These are phyloP conservation scores for Boletus subcaerulescens DNA, from an alignment of 768 basidiomycete species.

Conservation along the genomic window DNA sequence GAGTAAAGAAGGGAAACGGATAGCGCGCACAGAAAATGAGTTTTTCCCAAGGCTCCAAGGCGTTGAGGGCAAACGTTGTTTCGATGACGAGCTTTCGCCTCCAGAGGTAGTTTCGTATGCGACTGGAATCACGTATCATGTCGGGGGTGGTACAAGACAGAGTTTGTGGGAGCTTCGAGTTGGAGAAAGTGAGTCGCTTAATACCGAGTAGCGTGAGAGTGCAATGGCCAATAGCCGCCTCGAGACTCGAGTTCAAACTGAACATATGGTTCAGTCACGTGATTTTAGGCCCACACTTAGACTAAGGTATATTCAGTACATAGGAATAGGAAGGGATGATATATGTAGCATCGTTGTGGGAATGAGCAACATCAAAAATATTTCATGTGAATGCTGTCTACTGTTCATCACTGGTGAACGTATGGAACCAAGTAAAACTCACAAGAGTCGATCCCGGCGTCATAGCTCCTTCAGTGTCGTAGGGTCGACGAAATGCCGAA, in stretches of 20 bases:
- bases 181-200: not conserved
- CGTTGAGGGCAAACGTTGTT: slow-evolving; percentile 54
- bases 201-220: slow-evolving; percentile 7
- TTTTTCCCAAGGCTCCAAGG: slow-evolving; percentile 72
- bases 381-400: slow-evolving; percentile 6
- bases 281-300: not conserved
- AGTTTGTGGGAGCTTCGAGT: not conserved
- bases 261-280: not conserved
- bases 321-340: slow-evolving; percentile 14
- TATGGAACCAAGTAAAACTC: slow-evolving; percentile 7
- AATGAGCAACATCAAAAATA: slow-evolving; percentile 1
- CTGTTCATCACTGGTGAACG: slow-evolving; percentile 3
- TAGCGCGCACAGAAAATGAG: slow-evolving; percentile 49
- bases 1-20: not conserved
- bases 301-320: slow-evolving; percentile 16
- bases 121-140: slow-evolving; percentile 13
- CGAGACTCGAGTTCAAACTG: not conserved
- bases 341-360: slow-evolving; percentile 8
- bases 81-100: slow-evolving; percentile 54
- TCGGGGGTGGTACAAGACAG: not conserved
- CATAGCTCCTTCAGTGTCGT: slow-evolving; percentile 30
- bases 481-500: slow-evolving; percentile 29
- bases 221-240: too few relatives aligned
- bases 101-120: slow-evolving; percentile 43
- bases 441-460: slow-evolving; percentile 3